Evolutionary conservation across 2,329 filamentous ascomycete species (phyloP).

Genomic region (Talaromyces sp.): DNA sequence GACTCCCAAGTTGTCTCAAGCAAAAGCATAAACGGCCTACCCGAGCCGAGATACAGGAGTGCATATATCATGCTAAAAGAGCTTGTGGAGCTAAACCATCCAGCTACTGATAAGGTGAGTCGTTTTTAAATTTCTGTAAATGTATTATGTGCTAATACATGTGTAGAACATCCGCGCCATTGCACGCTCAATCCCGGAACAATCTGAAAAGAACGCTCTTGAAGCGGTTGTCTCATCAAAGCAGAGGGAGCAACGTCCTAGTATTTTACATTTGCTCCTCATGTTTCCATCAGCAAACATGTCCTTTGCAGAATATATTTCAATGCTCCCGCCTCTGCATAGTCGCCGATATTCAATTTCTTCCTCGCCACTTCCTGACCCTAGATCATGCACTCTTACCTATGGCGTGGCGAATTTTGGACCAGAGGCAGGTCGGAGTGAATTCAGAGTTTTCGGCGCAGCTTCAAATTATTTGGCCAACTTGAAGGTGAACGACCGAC

Average conservation of each 20-base stretch:
- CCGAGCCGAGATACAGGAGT: not conserved
- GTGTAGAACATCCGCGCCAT: not conserved
- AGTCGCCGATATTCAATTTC: not conserved
- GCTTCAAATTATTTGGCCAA: not conserved
- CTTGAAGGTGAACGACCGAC: conserved; percentile 27
- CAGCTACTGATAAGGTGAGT: not conserved
- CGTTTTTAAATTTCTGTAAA: not conserved
- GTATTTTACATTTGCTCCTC: not conserved
- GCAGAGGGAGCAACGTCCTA: not conserved
- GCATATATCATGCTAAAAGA: not conserved
- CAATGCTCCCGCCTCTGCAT: not conserved
- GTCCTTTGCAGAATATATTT: not conserved
- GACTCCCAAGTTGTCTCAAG: not conserved
- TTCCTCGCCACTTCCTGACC: not conserved
- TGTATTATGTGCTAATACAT: not conserved
- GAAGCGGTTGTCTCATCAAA: not conserved
- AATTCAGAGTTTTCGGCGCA: not conserved
- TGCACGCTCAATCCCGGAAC: not conserved
- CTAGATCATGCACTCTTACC: not conserved
- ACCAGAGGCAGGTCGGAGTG: not conserved
- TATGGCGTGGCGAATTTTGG: not conserved
- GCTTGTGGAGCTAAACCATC: not conserved
- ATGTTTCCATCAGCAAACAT: not conserved
- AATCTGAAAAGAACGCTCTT: not conserved
- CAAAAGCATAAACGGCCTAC: not conserved